Base-by-base conservation (phyloP, 2,329 filamentous ascomycete genomes). In the Thelonectria rubi region DNA sequence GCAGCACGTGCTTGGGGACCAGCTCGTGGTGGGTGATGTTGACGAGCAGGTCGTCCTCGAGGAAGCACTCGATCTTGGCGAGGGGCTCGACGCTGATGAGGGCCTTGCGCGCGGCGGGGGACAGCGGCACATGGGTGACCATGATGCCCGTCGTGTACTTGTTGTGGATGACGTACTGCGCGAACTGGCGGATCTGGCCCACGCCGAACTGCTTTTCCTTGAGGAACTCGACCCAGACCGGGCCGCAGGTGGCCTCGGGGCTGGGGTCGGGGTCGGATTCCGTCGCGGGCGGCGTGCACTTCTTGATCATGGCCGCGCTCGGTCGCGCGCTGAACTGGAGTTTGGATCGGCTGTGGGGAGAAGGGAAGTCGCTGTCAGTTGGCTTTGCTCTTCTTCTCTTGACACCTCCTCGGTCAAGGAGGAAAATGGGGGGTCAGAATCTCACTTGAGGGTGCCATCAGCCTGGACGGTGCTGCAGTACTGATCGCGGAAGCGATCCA, bases 11-110 rank as follows among this genome's bases (percentile, higher is more conserved):
- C 76, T 91, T 93, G 46, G 95, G 95, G 30, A 99, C 95, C 58
- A 99, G 86, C 80, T 98, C 94, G 81, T 99, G 95, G 77, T 94
- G 92, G 62, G 94, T 98, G 78, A 99, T 98, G 81, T 99, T 99
- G 79, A 99, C 94, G 62, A 98, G 85, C 71, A 99, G 80, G 79
- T 99, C 95, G 77, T 95, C 91, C 83, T 98, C 95, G 71, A 94
- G 87, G 82, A 99, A 99, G 76, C 93, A 92, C 82, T 99, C 95
- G 74, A 97, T 92, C 73, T 91, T 88, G 57, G 91, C 91, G 75
- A 88, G 85, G 64, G 88, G 88, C 70, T 91, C 87, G 60, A 94
- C 88, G 62, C 90, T 89, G 67, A 88, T 88, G 70, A 97, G 90
- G 69, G 94, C 88, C 81, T 96, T 96, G 77, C 94, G 88, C 39